Percentiles rank a stretch among this genome's conserved stretches.
Evolutionary conservation across 768 basidiomycete species (phyloP).

Genomic region (Gloeopeniophorella convolvens): DNA sequence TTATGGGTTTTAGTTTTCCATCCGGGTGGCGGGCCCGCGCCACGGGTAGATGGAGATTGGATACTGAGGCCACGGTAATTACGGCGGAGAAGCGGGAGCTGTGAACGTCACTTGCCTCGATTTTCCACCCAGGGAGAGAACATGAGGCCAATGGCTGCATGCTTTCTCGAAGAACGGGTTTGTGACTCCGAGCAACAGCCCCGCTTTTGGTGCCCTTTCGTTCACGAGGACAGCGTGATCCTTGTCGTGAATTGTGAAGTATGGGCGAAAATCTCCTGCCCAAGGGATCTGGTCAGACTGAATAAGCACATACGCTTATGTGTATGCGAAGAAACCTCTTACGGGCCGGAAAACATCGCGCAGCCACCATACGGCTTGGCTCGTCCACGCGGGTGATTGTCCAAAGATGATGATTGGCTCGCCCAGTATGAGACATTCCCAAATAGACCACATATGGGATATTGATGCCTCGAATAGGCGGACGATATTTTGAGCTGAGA

Average conservation of each 20-base stretch:
- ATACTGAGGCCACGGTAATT: neutral
- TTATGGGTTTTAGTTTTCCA: slow-evolving; percentile 78
- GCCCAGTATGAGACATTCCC: slow-evolving; percentile 90
- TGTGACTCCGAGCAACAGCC: slow-evolving; percentile 76
- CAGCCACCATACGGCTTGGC: slow-evolving; percentile 90
- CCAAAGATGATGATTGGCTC: slow-evolving; percentile 88
- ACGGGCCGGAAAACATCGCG: slow-evolving; percentile 83
- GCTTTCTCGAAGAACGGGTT: slow-evolving; percentile 81
- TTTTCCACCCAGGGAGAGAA: slow-evolving; percentile 59
- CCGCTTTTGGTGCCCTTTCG: slow-evolving; percentile 70
- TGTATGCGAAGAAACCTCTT: slow-evolving; percentile 20
- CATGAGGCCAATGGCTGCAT: slow-evolving; percentile 82
- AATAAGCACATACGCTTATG: neutral
- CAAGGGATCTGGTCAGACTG: slow-evolving; percentile 58
- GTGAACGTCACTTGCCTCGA: slow-evolving; percentile 35
- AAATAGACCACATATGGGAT: slow-evolving; percentile 72
- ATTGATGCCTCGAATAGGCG: slow-evolving; percentile 58
- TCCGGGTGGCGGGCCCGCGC: slow-evolving; percentile 54
- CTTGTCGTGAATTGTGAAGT: slow-evolving; percentile 94
- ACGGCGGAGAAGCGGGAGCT: neutral
- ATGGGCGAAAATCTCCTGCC: slow-evolving; percentile 82
- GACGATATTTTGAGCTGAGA: slow-evolving; percentile 48
- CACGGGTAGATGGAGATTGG: neutral
- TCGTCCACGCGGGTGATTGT: slow-evolving; percentile 70
- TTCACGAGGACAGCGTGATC: slow-evolving; percentile 74